Conservation (phyloP, 2,329 filamentous ascomycete genomes). For the Nigrograna mackinnonii region DNA sequence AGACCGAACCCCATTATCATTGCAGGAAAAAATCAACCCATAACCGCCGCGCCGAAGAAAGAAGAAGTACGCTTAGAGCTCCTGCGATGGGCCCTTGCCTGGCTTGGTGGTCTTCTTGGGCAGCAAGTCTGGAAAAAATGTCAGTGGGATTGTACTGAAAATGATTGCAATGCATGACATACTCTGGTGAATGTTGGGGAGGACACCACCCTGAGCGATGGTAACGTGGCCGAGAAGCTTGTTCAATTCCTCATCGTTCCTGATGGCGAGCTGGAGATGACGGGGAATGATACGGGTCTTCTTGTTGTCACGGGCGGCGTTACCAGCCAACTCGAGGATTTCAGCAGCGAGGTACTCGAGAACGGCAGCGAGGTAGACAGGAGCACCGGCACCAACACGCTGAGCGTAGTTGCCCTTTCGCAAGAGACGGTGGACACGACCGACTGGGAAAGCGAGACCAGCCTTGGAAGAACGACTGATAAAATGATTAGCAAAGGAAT, state of each 20-base stretch:
- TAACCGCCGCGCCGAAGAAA: conserved; percentile 49
- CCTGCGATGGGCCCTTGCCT: conserved; percentile 90
- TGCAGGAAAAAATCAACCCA: conserved; percentile 63
- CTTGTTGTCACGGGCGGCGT: conserved; percentile 99
- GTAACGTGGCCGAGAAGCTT: conserved; percentile 96
- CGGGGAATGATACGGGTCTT: conserved; percentile 99
- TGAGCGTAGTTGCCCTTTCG: conserved; percentile 99
- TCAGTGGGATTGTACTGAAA: conserved; percentile 41
- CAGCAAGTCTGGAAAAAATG: conserved; percentile 73
- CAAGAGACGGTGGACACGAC: conserved; percentile 98
- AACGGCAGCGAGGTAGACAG: conserved; percentile 95
- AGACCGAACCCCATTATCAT: conserved; percentile 79
- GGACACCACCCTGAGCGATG: conserved; percentile 95
- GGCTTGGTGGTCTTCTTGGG: conserved; percentile 99
- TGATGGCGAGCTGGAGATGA: conserved; percentile 98
- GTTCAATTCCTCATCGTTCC: conserved; percentile 99
- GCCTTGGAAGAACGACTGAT: conserved; percentile 97
- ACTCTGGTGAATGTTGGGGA: conserved; percentile 98
- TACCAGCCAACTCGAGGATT: conserved; percentile 98
- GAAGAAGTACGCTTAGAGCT: conserved; percentile 70
- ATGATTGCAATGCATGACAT: conserved; percentile 51
- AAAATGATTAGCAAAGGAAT: conserved; percentile 19
- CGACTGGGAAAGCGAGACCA: conserved; percentile 97
- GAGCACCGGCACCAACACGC: conserved; percentile 93
- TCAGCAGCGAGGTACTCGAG: conserved; percentile 98